Conservation (phyloP, 352 stramenopile genomes). For the Phytophthora litchii region DNA sequence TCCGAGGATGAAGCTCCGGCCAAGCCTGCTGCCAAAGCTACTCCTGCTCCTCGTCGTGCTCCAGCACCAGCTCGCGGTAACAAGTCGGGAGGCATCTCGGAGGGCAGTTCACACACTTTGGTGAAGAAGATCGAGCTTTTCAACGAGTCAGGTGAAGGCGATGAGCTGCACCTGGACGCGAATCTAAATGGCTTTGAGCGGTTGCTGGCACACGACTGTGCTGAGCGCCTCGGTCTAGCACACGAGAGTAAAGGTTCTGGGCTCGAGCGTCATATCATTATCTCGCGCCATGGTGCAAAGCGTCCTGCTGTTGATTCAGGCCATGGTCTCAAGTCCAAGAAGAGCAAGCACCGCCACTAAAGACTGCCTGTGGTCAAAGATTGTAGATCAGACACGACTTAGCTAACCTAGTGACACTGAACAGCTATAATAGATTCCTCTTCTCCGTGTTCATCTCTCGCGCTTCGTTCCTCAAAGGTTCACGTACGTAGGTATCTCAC, state of each 20-base stretch:
- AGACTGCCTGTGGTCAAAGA: neutral
- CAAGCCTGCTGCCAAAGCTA: slow-evolving; percentile 11
- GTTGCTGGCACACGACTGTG: slow-evolving; percentile 81
- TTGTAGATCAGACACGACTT: slow-evolving; percentile 16
- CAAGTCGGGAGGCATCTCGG: slow-evolving; percentile 54
- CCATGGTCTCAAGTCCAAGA: slow-evolving; percentile 31
- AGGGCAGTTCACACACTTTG: slow-evolving; percentile 73
- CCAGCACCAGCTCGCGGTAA: slow-evolving; percentile 17
- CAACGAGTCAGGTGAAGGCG: slow-evolving; percentile 43
- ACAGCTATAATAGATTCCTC: slow-evolving; percentile 43
- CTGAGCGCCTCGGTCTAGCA: slow-evolving; percentile 71
- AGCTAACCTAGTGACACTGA: slow-evolving; percentile 25
- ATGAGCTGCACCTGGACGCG: slow-evolving; percentile 69
- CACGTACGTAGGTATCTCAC: slow-evolving; percentile 25
- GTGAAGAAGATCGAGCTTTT: slow-evolving; percentile 87
- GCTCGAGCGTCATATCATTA: slow-evolving; percentile 83
- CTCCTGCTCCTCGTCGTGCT: slow-evolving; percentile 16
- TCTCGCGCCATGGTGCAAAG: slow-evolving; percentile 38
- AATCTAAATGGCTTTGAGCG: slow-evolving; percentile 87
- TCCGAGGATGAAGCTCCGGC: slow-evolving; percentile 26
- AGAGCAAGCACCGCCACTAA: slow-evolving; percentile 36
- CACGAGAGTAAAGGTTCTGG: slow-evolving; percentile 75
- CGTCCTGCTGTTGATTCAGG: slow-evolving; percentile 18
- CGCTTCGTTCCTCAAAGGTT: slow-evolving; percentile 10
- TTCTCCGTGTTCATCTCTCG: slow-evolving; percentile 39